These are phyloP conservation scores for Dipsacomyces acuminosporus DNA, from an alignment of 371 early-diverging fungal genomes.

Conservation along the genomic window DNA sequence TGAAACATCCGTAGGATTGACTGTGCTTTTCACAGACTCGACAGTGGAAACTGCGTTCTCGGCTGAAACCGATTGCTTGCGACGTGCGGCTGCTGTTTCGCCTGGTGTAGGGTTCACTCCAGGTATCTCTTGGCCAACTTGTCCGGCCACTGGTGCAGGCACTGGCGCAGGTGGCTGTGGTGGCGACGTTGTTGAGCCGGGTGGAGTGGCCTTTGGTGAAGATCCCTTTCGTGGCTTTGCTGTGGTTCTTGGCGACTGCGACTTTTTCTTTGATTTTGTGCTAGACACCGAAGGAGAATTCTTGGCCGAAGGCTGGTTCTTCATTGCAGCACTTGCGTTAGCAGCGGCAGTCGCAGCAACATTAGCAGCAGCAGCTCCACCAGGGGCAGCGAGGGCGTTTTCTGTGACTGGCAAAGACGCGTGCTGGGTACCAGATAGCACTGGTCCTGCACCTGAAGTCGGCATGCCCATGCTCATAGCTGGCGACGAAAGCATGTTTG, in stretches of 20 bases:
- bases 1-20: neutral
- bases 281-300: conserved; percentile 25
- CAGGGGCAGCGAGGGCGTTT: neutral
- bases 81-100: conserved; percentile 5
- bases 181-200: neutral
- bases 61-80: conserved; percentile 19
- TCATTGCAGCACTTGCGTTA: neutral
- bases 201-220: conserved; percentile 2
- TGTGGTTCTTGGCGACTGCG: conserved; percentile 36
- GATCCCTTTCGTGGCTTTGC: conserved; percentile 33
- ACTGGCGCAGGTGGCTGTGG: neutral
- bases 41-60: conserved; percentile 23
- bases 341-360: conserved; percentile 4
- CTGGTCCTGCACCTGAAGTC: too few relatives aligned
- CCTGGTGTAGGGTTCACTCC: neutral
- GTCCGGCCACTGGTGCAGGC: neutral
- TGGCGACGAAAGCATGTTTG: too few relatives aligned
- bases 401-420: neutral
- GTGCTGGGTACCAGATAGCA: neutral
- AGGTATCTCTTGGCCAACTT: neutral
- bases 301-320: conserved; percentile 30
- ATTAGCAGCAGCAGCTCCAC: neutral
- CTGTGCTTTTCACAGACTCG: conserved; percentile 1
- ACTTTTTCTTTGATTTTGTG: conserved; percentile 40
- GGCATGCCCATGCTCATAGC: too few relatives aligned